These are phyloP conservation scores for Talaromyces islandicus DNA, from an alignment of 2,329 filamentous ascomycete species.

Conservation along the genomic window DNA sequence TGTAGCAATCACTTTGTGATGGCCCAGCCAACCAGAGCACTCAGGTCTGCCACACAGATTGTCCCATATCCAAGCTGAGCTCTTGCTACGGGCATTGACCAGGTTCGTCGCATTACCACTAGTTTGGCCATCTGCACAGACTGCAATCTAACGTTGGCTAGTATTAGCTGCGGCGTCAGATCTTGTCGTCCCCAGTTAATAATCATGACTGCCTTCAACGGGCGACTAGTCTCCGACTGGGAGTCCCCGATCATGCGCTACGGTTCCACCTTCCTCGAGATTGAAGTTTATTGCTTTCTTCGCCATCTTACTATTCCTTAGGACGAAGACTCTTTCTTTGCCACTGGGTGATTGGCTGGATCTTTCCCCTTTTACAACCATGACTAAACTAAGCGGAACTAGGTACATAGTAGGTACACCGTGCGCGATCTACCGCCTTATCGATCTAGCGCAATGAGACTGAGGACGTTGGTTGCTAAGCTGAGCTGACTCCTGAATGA, in stretches of 20 bases:
- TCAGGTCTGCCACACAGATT: neutral
- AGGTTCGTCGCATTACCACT: neutral
- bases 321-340: neutral
- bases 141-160: neutral
- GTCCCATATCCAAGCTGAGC: neutral
- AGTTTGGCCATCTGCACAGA: neutral
- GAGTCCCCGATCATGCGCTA: neutral
- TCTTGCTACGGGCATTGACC: neutral
- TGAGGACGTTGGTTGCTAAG: neutral
- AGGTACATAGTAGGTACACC: neutral
- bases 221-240: neutral
- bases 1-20: neutral
- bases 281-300: neutral
- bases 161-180: neutral
- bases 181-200: neutral
- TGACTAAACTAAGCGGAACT: neutral
- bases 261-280: neutral
- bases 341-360: neutral
- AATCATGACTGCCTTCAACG: neutral
- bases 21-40: neutral
- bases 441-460: neutral
- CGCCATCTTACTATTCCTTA: neutral
- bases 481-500: neutral
- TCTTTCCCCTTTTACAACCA: neutral
- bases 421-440: neutral